Percentiles rank a stretch among this genome's conserved stretches.
Conservation (phyloP, 2,329 filamentous ascomycete species). For the Canariomyces notabilis region DNA sequence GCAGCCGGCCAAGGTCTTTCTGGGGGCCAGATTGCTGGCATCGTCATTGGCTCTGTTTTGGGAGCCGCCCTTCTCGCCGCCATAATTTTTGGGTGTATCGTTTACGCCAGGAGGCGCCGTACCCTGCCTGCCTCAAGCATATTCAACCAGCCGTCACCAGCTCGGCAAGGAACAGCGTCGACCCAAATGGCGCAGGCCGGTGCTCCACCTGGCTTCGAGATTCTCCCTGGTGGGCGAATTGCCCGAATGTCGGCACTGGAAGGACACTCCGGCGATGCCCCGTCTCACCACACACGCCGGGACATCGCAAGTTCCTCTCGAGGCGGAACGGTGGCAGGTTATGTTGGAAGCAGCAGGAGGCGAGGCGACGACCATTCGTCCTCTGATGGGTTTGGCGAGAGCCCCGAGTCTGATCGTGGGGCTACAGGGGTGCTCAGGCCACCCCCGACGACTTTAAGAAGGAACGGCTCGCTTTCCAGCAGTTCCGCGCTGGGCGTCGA, state of each 20-base stretch:
- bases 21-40: slow-evolving; percentile 85
- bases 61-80: slow-evolving; percentile 46
- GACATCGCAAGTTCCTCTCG: slow-evolving; percentile 41
- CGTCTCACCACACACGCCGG: slow-evolving; percentile 46
- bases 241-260: slow-evolving; percentile 94
- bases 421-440: slow-evolving; percentile 51
- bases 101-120: slow-evolving; percentile 47
- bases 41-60: slow-evolving; percentile 74
- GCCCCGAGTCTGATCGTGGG: slow-evolving; percentile 62
- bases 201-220: slow-evolving; percentile 57
- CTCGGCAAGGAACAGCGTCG: slow-evolving; percentile 45
- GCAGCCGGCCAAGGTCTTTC: slow-evolving; percentile 48
- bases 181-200: slow-evolving; percentile 32
- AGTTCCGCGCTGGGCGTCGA: slow-evolving; percentile 68
- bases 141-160: slow-evolving; percentile 84
- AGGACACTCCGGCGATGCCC: slow-evolving; percentile 60
- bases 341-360: slow-evolving; percentile 41
- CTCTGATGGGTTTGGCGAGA: slow-evolving; percentile 67
- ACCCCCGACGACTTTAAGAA: slow-evolving; percentile 56
- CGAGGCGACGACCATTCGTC: slow-evolving; percentile 55
- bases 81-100: slow-evolving; percentile 67
- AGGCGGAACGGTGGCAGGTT: slow-evolving; percentile 45
- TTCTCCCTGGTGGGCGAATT: slow-evolving; percentile 81
- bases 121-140: slow-evolving; percentile 68
- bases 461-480: slow-evolving; percentile 86